Evolutionary conservation across 371 early-diverging fungal genomes (phyloP).

Genomic region (Syncephalastrum monosporum): DNA sequence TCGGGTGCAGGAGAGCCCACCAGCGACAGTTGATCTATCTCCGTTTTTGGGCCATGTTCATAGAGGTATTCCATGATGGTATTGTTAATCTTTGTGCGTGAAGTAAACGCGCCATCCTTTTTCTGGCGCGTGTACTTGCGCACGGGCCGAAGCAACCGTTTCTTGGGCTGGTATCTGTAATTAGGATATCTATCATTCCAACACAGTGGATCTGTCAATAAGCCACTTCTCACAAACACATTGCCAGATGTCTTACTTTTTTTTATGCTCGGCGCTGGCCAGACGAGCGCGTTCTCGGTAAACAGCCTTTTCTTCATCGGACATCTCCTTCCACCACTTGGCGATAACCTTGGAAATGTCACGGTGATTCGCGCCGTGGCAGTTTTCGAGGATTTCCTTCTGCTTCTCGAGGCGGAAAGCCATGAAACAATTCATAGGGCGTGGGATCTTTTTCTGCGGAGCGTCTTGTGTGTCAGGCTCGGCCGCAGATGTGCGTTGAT

Average conservation of each 20-base stretch:
- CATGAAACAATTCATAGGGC: slow-evolving; percentile 63
- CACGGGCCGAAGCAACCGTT: slow-evolving; percentile 1
- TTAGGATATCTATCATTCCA: slow-evolving; percentile 16
- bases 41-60: neutral
- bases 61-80: slow-evolving; percentile 12
- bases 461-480: too few species aligned
- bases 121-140: slow-evolving; percentile 17
- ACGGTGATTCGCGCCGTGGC: slow-evolving; percentile 64
- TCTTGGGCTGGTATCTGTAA: slow-evolving; percentile 23
- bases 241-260: slow-evolving; percentile 6
- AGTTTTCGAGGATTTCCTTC: slow-evolving; percentile 52
- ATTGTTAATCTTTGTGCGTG: slow-evolving; percentile 11
- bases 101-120: slow-evolving; percentile 9
- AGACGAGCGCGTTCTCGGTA: slow-evolving; percentile 58
- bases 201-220: too few species aligned
- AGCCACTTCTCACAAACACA: too few species aligned
- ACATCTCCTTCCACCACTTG: slow-evolving; percentile 63
- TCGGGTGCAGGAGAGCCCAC: too few species aligned
- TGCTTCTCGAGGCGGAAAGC: slow-evolving; percentile 68
- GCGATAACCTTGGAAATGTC: slow-evolving; percentile 68
- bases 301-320: slow-evolving; percentile 53
- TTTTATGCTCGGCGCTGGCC: slow-evolving; percentile 54
- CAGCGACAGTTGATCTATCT: too few species aligned
- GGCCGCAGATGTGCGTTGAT: neutral
- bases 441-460: slow-evolving; percentile 22